Percentiles rank a stretch among this genome's conserved stretches.
These are phyloP conservation scores for Ceratocystis colombiana DNA, from an alignment of 2,329 filamentous ascomycete genomes.

Conservation along the genomic window DNA sequence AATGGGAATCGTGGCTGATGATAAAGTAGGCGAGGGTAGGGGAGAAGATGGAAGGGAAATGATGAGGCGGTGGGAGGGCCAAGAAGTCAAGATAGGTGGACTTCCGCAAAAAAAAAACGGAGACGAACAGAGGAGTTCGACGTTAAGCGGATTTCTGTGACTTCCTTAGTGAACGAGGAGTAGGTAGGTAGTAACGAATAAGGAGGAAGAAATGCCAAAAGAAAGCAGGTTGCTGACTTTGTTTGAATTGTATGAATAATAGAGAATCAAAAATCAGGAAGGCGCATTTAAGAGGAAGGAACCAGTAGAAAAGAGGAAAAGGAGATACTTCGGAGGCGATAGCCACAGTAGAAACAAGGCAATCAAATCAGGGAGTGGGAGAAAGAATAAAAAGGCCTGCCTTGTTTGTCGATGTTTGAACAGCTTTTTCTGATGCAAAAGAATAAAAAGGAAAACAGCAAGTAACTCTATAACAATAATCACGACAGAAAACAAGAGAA, in stretches of 20 bases:
- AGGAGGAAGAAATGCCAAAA: neutral
- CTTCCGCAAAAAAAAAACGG: neutral
- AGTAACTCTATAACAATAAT: neutral
- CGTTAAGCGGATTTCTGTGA: neutral
- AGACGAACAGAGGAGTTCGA: neutral
- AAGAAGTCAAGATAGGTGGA: neutral
- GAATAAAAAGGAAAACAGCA: neutral
- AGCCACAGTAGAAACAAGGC: neutral
- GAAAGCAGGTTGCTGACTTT: neutral
- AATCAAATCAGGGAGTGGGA: neutral
- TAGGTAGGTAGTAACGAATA: neutral
- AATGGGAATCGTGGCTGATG: neutral
- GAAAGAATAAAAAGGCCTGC: neutral
- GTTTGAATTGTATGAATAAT: neutral
- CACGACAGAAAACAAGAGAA: neutral
- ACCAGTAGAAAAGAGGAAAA: neutral
- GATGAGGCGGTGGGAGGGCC: neutral
- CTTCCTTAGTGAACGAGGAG: neutral
- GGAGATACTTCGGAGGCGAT: neutral
- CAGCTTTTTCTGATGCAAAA: neutral
- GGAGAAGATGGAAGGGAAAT: neutral
- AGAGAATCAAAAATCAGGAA: slow-evolving; percentile 2
- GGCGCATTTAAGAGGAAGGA: neutral
- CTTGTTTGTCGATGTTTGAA: neutral
- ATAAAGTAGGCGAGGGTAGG: neutral